A percentile compares a stretch with the other conserved stretches of the same genome.
Evolutionary conservation across 768 basidiomycete species (phyloP).

Genomic region (Russula sp.): DNA sequence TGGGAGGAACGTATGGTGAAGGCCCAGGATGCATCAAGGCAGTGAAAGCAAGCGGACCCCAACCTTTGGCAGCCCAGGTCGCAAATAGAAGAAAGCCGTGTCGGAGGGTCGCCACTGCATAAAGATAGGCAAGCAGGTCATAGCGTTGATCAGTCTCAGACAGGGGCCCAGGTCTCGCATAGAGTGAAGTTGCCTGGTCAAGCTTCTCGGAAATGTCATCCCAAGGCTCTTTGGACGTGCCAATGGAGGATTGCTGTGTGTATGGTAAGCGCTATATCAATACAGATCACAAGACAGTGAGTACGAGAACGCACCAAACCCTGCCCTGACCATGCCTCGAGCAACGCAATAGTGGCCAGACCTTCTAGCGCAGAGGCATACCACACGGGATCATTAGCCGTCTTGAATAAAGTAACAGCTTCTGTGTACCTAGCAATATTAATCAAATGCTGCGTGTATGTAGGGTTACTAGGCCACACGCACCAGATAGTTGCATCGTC

Average conservation of each 20-base stretch:
- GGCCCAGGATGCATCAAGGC: slow-evolving; percentile 65
- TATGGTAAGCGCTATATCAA: neutral
- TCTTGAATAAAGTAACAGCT: slow-evolving; percentile 70
- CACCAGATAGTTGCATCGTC: slow-evolving; percentile 81
- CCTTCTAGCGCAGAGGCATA: slow-evolving; percentile 87
- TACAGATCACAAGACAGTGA: slow-evolving; percentile 4
- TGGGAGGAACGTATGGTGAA: slow-evolving; percentile 54
- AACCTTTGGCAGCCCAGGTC: slow-evolving; percentile 82
- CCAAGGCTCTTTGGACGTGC: slow-evolving; percentile 59
- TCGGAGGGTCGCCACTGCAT: slow-evolving; percentile 60
- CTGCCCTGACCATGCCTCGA: slow-evolving; percentile 84
- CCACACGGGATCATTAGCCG: slow-evolving; percentile 76
- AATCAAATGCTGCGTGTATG: slow-evolving; percentile 22
- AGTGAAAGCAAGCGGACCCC: slow-evolving; percentile 73
- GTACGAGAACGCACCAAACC: slow-evolving; percentile 50
- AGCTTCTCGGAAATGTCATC: slow-evolving; percentile 68
- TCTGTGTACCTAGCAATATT: slow-evolving; percentile 68
- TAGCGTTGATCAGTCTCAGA: slow-evolving; percentile 48
- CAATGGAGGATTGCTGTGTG: slow-evolving; percentile 18
- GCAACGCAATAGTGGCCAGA: slow-evolving; percentile 65
- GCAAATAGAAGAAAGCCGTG: slow-evolving; percentile 71
- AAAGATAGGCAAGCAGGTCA: slow-evolving; percentile 61
- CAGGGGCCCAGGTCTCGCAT: slow-evolving; percentile 48
- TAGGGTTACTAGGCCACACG: slow-evolving; percentile 18
- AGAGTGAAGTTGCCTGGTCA: slow-evolving; percentile 49